These are phyloP conservation scores for Volvox africanus DNA, from an alignment of 139 green algal genomes.

Conservation along the genomic window DNA sequence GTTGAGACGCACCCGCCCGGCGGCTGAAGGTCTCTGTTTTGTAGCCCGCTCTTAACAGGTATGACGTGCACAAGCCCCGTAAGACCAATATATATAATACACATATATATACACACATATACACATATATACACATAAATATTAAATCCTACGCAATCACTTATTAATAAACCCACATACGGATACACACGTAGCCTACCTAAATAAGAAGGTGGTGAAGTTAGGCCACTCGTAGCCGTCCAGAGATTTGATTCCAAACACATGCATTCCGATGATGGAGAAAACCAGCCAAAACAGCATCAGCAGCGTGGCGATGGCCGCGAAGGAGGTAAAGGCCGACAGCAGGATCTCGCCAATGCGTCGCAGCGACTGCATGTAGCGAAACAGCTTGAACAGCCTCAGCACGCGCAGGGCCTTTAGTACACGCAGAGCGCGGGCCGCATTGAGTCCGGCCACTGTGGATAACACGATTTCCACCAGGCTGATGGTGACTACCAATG, in stretches of 20 bases:
- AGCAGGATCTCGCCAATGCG: constrained; percentile 82
- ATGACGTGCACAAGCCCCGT: too few species aligned
- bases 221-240: constrained; percentile 69
- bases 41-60: too few species aligned
- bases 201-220: constrained; percentile 79
- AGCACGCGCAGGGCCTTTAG: constrained; percentile 84
- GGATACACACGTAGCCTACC: not conserved
- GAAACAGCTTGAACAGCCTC: constrained; percentile 61
- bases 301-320: constrained; percentile 79
- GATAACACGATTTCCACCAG: constrained; percentile 57
- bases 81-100: too few species aligned
- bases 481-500: constrained; percentile 70
- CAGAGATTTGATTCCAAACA: constrained; percentile 69
- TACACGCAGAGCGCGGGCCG: constrained; percentile 74
- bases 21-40: too few species aligned
- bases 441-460: constrained; percentile 37
- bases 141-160: too few species aligned
- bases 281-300: constrained; percentile 88
- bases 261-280: constrained; percentile 86
- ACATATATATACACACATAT: too few species aligned
- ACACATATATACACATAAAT: too few species aligned
- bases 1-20: too few species aligned
- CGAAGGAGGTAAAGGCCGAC: constrained; percentile 72
- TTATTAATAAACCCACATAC: too few species aligned
- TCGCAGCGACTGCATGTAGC: constrained; percentile 76